Base-by-base conservation (phyloP, 1,139 yeast species). In the Pichia sp. region DNA sequence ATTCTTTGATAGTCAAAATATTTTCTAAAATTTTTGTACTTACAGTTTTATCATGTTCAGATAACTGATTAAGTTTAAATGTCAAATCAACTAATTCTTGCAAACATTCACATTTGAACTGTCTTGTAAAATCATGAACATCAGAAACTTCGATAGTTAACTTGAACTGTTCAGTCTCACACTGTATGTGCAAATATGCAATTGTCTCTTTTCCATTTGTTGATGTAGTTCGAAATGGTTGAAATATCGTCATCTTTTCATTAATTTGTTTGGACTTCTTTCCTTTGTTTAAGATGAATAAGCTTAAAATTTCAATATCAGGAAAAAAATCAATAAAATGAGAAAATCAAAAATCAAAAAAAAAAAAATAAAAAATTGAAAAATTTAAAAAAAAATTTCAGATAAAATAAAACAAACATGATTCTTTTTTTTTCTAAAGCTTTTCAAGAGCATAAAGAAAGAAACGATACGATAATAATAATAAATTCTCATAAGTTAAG, bases 61-160 rank as follows among this genome's bases (percentile, higher is more conserved):
- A 16, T 5, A 47, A 27, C 7, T 31, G 16, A 23, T 47, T 47
- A 1, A 39, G 9, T 4, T 24, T 5, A 20, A 30, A 43, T 22
- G 50, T 47, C 6, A 4, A 2, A 12, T 34, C 22, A 4, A 30
- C 7, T 1, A 47, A 40, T 27, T 45, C 42, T 7, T 24, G 8
- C 2, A 29, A 22, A 1, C 37, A 23, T 9, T 7, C 10, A 8
- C 26, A 23, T 16, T 16, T 25, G 25, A 37, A 42, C 2, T 25
- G 12, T 26, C 31, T 36, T 2, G 37, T 16, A 33, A 39, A 42
- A 7, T 24, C 30, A 10, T 36, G 20, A 9, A 42, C 27, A 29
- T 39, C 43, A 2, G 42, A 36, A 9, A 39, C n/a, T 16, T 25
- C 16, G 1, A 40, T 32, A 4, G 1, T 23, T 4, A 32, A 32